Evolutionary conservation across 495 filamentous ascomycete species (phyloP).

Genomic region (Rusavskia elegans): DNA sequence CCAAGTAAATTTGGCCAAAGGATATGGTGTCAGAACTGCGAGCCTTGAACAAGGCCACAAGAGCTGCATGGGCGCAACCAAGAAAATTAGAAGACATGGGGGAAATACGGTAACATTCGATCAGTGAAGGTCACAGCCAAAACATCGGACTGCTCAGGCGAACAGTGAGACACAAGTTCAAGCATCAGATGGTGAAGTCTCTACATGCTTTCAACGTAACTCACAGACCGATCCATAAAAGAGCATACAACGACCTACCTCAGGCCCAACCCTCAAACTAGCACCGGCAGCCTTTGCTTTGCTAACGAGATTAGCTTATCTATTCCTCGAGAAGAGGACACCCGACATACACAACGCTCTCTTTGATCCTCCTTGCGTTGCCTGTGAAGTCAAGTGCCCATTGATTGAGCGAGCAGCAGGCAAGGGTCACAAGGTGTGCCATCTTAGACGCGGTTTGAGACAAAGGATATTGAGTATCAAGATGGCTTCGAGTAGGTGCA

Average conservation of each 20-base stretch:
- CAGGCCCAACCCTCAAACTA: not conserved
- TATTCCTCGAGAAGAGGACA: not conserved
- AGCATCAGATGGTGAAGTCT: no score
- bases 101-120: no score
- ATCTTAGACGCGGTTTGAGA: constrained; percentile 8
- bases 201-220: constrained; percentile 34
- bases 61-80: constrained; percentile 33
- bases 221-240: no score
- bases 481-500: no score
- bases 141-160: no score
- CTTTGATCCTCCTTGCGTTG: constrained; percentile 58
- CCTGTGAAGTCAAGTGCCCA: constrained; percentile 71
- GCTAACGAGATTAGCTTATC: not conserved
- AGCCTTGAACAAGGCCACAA: no score
- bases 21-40: constrained; percentile 45
- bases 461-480: no score
- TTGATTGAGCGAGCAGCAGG: constrained; percentile 33
- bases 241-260: not conserved
- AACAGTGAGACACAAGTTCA: no score
- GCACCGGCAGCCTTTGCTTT: constrained; percentile 3
- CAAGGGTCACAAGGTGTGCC: constrained; percentile 28
- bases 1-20: no score
- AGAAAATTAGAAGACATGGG: no score
- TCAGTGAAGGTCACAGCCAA: no score
- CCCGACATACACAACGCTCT: constrained; percentile 35